Evolutionary conservation across 2,329 filamentous ascomycete species (phyloP).

Genomic region (Cordyceps farinosa): DNA sequence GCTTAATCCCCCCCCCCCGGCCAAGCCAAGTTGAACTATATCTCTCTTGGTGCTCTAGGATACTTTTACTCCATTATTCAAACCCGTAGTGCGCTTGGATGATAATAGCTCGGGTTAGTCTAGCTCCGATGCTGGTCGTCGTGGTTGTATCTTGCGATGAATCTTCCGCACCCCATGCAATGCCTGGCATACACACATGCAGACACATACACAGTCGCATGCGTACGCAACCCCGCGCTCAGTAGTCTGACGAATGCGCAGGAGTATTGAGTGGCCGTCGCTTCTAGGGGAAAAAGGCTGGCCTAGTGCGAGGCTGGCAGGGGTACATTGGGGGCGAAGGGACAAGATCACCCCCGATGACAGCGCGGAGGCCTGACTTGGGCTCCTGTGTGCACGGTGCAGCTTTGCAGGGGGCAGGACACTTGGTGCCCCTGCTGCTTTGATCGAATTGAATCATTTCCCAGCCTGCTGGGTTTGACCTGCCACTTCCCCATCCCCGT

Average conservation of each 20-base stretch:
- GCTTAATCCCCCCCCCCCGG: neutral
- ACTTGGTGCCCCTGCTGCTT: neutral
- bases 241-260: neutral
- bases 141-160: neutral
- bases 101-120: neutral
- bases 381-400: neutral
- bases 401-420: neutral
- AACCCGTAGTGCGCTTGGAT: neutral
- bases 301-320: neutral
- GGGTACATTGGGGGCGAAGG: slow-evolving; percentile 12
- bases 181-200: neutral
- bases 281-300: neutral
- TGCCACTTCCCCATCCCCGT: neutral
- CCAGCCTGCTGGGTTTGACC: slow-evolving; percentile 9
- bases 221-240: neutral
- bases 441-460: slow-evolving; percentile 15
- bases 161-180: neutral
- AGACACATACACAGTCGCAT: neutral
- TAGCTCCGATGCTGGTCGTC: slow-evolving; percentile 1
- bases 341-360: slow-evolving; percentile 11
- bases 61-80: neutral
- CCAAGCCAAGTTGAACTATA: neutral
- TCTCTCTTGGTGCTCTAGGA: neutral
- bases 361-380: neutral
- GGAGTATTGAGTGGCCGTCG: slow-evolving; percentile 2